Conservation (phyloP, 1,284 basidiomycete species). For the Malassezia pachydermatis region DNA sequence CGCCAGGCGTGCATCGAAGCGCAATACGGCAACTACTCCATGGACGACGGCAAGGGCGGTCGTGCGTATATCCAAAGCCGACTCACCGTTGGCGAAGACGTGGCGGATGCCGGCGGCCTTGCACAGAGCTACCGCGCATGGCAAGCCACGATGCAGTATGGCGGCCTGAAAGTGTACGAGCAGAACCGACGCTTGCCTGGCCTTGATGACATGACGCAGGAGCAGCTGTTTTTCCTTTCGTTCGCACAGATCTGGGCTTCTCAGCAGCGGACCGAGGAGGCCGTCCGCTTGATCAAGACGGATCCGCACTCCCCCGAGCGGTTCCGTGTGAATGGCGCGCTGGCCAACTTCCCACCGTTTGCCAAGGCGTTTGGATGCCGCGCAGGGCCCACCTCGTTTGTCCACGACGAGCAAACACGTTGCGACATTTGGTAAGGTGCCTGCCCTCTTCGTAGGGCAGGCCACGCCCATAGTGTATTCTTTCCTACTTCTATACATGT, state of each 20-base stretch:
- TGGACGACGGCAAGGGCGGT: conserved; percentile 73
- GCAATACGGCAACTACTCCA: conserved; percentile 73
- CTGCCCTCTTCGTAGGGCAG: too few species aligned
- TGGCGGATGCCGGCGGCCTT: conserved; percentile 54
- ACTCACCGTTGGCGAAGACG: conserved; percentile 58
- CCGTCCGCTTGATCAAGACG: conserved; percentile 32
- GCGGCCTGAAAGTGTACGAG: conserved; percentile 27
- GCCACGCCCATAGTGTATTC: not conserved
- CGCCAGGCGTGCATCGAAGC: conserved; percentile 76
- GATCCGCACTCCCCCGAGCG: conserved; percentile 43
- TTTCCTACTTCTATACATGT: conserved; percentile 6
- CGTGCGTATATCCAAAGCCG: conserved; percentile 72
- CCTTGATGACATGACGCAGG: conserved; percentile 34
- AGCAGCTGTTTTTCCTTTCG: conserved; percentile 49
- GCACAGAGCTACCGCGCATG: conserved; percentile 48
- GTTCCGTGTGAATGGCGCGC: conserved; percentile 35
- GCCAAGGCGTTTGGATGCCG: conserved; percentile 38
- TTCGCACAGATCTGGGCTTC: conserved; percentile 36
- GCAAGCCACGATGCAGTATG: conserved; percentile 32
- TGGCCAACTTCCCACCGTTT: conserved; percentile 36
- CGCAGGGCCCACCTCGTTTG: conserved; percentile 35
- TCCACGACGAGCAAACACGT: conserved; percentile 22
- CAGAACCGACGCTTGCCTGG: conserved; percentile 45
- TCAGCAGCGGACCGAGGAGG: conserved; percentile 32
- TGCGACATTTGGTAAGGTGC: conserved; percentile 43